These are phyloP conservation scores for Ogataea salicorniae DNA, from an alignment of 805 yeast species.

Conservation along the genomic window DNA sequence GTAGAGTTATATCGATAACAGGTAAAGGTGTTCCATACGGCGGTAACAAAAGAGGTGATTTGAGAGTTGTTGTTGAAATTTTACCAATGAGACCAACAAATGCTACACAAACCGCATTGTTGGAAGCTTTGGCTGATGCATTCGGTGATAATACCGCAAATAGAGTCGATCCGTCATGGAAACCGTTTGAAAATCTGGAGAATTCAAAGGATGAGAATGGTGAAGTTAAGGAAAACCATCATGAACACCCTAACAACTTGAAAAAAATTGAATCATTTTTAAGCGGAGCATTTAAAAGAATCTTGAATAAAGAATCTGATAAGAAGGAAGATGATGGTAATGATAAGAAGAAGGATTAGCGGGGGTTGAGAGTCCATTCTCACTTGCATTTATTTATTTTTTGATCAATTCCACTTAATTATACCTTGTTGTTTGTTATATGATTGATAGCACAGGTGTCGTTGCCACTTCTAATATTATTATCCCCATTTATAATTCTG, in stretches of 20 bases:
- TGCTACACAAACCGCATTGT: conserved; percentile 78
- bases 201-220: conserved; percentile 3
- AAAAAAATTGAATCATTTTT: conserved; percentile 55
- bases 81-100: conserved; percentile 69
- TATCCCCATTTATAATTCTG: no score
- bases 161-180: conserved; percentile 51
- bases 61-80: conserved; percentile 70
- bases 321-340: conserved; percentile 8
- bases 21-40: conserved; percentile 81
- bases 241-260: conserved; percentile 43
- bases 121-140: conserved; percentile 94
- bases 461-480: no score
- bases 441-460: no score
- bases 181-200: conserved; percentile 27
- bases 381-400: background rate
- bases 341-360: no score
- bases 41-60: conserved; percentile 60
- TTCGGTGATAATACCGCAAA: conserved; percentile 76
- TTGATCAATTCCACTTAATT: background rate
- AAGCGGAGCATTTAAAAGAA: conserved; percentile 51
- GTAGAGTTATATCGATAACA: conserved; percentile 68
- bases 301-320: conserved; percentile 18
- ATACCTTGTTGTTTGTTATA: no score
- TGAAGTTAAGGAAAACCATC: conserved; percentile 7
- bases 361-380: no score